Percentiles rank a stretch among this genome's conserved stretches.
These are phyloP conservation scores for Penicillium lividum DNA, from an alignment of 495 filamentous ascomycete genomes.

Conservation along the genomic window DNA sequence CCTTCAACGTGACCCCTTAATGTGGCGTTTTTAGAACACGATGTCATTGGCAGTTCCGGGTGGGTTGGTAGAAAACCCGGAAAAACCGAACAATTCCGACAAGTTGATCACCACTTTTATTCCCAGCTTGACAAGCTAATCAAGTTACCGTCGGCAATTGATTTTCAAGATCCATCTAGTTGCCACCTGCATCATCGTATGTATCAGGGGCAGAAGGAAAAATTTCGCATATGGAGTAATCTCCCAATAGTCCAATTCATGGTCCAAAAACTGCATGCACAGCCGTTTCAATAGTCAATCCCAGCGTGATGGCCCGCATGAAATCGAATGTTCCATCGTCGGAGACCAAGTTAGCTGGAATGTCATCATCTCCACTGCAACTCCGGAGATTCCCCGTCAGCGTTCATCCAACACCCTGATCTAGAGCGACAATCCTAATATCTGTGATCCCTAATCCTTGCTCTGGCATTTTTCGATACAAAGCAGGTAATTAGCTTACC, in stretches of 20 bases:
- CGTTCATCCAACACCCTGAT: neutral
- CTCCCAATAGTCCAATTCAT: too few relatives aligned
- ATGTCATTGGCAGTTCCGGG: neutral
- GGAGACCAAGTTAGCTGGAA: neutral
- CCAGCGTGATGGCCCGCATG: neutral
- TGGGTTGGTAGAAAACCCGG: neutral
- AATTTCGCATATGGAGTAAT: too few relatives aligned
- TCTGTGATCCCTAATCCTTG: slow-evolving; percentile 1
- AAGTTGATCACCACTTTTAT: neutral
- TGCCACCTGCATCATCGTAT: slow-evolving; percentile 16
- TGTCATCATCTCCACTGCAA: neutral
- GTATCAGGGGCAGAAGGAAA: too few relatives aligned
- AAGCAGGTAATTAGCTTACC: neutral
- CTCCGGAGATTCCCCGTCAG: slow-evolving; percentile 9
- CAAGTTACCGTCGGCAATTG: slow-evolving; percentile 1
- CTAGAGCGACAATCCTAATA: slow-evolving; percentile 15
- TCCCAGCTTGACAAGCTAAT: neutral
- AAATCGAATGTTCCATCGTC: neutral
- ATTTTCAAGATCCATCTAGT: slow-evolving; percentile 6
- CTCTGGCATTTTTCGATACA: neutral
- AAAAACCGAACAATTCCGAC: neutral
- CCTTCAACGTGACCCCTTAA: neutral
- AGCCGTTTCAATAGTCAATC: neutral
- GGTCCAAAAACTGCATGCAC: neutral
- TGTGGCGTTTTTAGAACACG: neutral